A percentile compares a stretch with the other conserved stretches of the same genome.
These are phyloP conservation scores for Cladosporium sp. DNA, from an alignment of 2,329 filamentous ascomycete genomes.

Conservation along the genomic window DNA sequence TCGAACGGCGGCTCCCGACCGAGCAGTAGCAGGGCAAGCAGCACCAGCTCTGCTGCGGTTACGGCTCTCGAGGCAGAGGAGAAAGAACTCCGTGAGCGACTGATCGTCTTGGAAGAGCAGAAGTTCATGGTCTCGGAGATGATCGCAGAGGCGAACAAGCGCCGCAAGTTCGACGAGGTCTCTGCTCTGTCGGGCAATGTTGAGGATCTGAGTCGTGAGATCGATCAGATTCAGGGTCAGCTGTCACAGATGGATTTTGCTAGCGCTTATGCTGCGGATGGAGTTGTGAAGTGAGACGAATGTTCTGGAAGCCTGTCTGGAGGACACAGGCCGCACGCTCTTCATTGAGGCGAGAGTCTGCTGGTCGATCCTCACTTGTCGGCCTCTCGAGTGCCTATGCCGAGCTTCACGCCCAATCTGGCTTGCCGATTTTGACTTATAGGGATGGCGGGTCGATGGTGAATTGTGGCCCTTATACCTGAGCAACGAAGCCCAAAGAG, in stretches of 20 bases:
- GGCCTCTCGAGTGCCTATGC: too few species aligned
- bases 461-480: too few species aligned
- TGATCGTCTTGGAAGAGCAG: constrained; percentile 87
- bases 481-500: too few species aligned
- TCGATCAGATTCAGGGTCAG: constrained; percentile 46
- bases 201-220: constrained; percentile 77
- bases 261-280: constrained; percentile 28
- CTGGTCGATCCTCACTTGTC: too few species aligned
- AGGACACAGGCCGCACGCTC: too few species aligned
- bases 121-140: constrained; percentile 84
- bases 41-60: constrained; percentile 39
- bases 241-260: constrained; percentile 35
- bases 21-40: constrained; percentile 48
- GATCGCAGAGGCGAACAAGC: constrained; percentile 71
- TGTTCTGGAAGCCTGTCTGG: neutral
- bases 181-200: constrained; percentile 72
- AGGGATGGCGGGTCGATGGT: too few species aligned
- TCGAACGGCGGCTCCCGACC: constrained; percentile 32
- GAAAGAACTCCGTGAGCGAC: constrained; percentile 70
- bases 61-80: constrained; percentile 76
- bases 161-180: constrained; percentile 82
- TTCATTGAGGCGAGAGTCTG: too few species aligned
- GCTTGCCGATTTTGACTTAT: too few species aligned
- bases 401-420: too few species aligned
- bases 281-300: constrained; percentile 25